phyloP scores from a whole-genome alignment of 331 rosid species.

The Rosa hybrid region DNA sequence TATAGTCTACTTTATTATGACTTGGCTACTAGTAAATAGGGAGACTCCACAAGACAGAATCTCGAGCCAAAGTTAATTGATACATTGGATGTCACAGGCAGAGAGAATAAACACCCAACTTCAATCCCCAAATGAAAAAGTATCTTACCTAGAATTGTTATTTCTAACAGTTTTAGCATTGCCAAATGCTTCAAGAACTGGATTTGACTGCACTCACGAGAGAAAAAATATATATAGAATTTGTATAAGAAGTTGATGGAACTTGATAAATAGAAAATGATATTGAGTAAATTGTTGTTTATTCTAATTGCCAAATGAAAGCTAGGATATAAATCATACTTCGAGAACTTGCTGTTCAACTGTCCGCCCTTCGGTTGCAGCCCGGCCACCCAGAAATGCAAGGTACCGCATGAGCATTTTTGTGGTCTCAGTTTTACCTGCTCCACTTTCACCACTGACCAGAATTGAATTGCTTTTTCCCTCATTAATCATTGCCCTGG shows the following conservation, averaged over 20 bases:
- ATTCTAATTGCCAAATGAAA: slow-evolving; percentile 21
- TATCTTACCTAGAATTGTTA: slow-evolving; percentile 89
- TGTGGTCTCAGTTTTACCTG: slow-evolving; percentile 99
- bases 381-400: slow-evolving; percentile 95
- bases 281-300: slow-evolving; percentile 5
- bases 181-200: slow-evolving; percentile 99
- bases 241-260: slow-evolving; percentile 14
- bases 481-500: slow-evolving; percentile 93
- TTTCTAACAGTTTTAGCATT: slow-evolving; percentile 98
- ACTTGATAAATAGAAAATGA: slow-evolving; percentile 3
- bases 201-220: slow-evolving; percentile 79
- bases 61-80: slow-evolving; percentile 12
- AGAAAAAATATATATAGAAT: slow-evolving; percentile 30
- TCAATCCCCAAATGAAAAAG: slow-evolving; percentile 26
- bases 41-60: slow-evolving; percentile 16
- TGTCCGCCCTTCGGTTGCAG: slow-evolving; percentile 94
- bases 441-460: slow-evolving; percentile 99
- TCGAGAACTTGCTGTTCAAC: slow-evolving; percentile 99
- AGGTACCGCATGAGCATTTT: slow-evolving; percentile 99
- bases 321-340: slow-evolving; percentile 48
- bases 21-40: no score
- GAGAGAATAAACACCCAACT: slow-evolving; percentile 20
- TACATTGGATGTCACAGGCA: not conserved
- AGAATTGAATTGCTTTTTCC: slow-evolving; percentile 94
- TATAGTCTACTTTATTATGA: not conserved